Base-by-base conservation (phyloP, 345 rosid genomes). In the Trapa incisa region DNA sequence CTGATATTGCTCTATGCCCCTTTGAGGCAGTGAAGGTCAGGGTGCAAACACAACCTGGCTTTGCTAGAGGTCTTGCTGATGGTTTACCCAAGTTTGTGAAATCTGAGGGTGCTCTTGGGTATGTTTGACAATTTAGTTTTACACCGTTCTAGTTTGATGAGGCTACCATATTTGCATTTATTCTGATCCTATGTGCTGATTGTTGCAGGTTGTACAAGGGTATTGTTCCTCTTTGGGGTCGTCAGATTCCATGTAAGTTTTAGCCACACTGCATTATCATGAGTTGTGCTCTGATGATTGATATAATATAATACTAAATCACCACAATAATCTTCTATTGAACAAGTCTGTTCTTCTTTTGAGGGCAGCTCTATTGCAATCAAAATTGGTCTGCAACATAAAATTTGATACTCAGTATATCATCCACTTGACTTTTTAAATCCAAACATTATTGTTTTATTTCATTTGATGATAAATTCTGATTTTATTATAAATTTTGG, bases 1-100 rank as follows among this genome's bases (percentile, higher is more conserved):
- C 99, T 47, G 99, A 77, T 82, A 76, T 94, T 63, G 92, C 91
- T 58, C 99, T 94, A 2, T 94, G 97, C 74, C 99, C 99, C 43
- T 22, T 22, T 22, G 29, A 22, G 29, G 29, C 29, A 22, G 29
- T 22, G 29, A 22, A 22, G 29, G 29, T 22, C 29, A 22, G 29
- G 29, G 29, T 22, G 29, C 29, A 22, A 22, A 22, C 29, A 22
- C 29, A 22, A 71, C 96, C 96, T 54, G 99, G 95, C 61, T 94
- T 94, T 47, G 97, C 96, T 12, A 86, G 96, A 29, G 97, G 99
- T 53, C 75, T 94, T 68, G 72, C 92, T 8, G 99, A 94, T 77
- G 97, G 97, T 10, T 29, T 94, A 14, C 99, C 99, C 22, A 94
- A 90, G 77, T 70, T 90, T 47, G 76, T 94, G 52, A 87, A 67